Conservation (phyloP, 495 filamentous ascomycete genomes). For the Aspergillus heteromorphus region DNA sequence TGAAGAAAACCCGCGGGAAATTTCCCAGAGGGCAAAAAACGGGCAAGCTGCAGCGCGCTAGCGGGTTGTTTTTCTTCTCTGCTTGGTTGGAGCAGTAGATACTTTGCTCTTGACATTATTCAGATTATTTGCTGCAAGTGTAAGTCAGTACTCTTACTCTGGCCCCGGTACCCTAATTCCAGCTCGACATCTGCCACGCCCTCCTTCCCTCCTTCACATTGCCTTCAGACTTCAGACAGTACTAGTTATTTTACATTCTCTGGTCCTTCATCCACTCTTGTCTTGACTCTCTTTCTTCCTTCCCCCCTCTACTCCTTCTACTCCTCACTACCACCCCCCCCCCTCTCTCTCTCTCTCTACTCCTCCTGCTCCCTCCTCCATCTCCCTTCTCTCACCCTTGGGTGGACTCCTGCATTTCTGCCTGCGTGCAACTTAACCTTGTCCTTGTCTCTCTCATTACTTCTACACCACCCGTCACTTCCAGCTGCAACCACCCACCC, state of each 20-base stretch:
- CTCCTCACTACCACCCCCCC: too few species aligned
- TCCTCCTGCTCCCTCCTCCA: neutral
- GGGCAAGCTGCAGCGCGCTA: conserved; percentile 26
- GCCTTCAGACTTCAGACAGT: too few species aligned
- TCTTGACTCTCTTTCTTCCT: conserved; percentile 8
- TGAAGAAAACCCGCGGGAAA: conserved; percentile 13
- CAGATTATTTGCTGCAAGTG: conserved; percentile 13
- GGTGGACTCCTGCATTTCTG: too few species aligned
- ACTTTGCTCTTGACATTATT: conserved; percentile 1
- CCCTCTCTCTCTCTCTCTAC: neutral
- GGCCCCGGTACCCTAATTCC: neutral
- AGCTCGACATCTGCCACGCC: neutral
- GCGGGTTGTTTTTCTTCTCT: conserved; percentile 20
- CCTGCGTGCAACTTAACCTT: neutral
- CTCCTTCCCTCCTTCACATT: neutral
- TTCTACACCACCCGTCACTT: neutral
- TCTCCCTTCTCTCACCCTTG: neutral
- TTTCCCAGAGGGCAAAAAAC: conserved; percentile 18
- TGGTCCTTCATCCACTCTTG: conserved; percentile 1
- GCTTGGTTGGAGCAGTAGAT: conserved; percentile 7
- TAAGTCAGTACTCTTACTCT: conserved; percentile 5
- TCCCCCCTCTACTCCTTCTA: conserved; percentile 5
- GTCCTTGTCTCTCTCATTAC: neutral
- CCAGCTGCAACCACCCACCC: neutral
- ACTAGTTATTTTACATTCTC: too few species aligned